Base-by-base conservation (phyloP, 148 eudicot genomes). In the Persicaria tinctoria region DNA sequence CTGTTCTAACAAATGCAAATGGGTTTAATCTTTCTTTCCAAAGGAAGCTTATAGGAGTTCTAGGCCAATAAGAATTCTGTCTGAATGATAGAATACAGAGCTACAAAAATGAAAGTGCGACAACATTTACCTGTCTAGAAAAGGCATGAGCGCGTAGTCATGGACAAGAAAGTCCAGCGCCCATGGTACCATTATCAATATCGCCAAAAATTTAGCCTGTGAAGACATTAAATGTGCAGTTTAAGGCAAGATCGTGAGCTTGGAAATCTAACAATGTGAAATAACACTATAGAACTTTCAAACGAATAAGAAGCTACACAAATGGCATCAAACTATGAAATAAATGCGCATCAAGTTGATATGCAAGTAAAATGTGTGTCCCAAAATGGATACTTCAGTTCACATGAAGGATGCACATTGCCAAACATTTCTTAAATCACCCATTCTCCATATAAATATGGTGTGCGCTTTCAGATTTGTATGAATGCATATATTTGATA, bases 161-260 rank as follows among this genome's bases (percentile, higher is more conserved):
- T 90, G 99, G 74, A 88, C 97, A 80, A 96, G 83, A 87, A 89
- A 89, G 82, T 96, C 99, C 88, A 90, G 48, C 8, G 88, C 83
- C 89, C 89, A 90, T 46, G 99, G 99, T 79, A 96, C 68, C 75
- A 89, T 76, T 64, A 96, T 74, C 85, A 92, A 76, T 68, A 90
- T 46, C 44, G 97, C 93, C 90, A 96, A 84, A 86, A 96, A 92
- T 82, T 89, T 96, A 81, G 97, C 99, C 99, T 96, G 94, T 79
- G 83, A 80, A 68, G 79, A 51, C 68, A 79, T 16, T 4, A 62
- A 7, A 80, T 62, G 66, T 51, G 13, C 8, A 72, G 46, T 18
- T 77, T 46, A 66, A 76, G 72, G 54, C 63, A 66, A 17, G 59
- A 38, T 46, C 44, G 9, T 1, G 14, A 72, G 64, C 62, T 17